Percentiles rank a stretch among this genome's conserved stretches.
Evolutionary conservation across 805 yeast species (phyloP).

Genomic region (Starmerella bombi): DNA sequence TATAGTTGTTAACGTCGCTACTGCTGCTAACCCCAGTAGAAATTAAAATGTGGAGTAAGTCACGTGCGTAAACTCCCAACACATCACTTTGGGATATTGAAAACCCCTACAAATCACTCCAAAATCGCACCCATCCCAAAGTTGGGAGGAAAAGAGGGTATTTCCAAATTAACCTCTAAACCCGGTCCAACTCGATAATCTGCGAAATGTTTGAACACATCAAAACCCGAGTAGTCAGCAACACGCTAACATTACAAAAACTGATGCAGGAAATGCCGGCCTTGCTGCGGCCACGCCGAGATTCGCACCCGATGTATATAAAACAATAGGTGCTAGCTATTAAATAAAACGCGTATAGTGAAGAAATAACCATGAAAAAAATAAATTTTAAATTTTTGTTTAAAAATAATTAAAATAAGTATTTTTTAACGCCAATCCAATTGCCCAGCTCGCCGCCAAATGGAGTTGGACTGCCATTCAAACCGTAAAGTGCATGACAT

Average conservation of each 20-base stretch:
- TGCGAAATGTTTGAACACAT: neutral
- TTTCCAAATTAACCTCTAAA: neutral
- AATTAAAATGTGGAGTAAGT: too few species aligned
- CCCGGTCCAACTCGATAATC: neutral
- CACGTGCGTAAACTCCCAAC: too few species aligned
- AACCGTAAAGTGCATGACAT: conserved; percentile 8
- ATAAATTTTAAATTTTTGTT: neutral
- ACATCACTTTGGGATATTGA: too few species aligned
- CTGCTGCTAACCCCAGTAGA: too few species aligned
- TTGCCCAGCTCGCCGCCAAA: neutral
- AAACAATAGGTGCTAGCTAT: too few species aligned
- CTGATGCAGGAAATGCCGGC: too few species aligned
- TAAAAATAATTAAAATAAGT: neutral
- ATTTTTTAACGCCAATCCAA: neutral
- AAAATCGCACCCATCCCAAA: neutral
- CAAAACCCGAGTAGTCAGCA: neutral
- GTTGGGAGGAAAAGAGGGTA: neutral
- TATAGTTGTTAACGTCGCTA: too few species aligned
- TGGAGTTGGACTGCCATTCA: too few species aligned
- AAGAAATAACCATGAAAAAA: too few species aligned
- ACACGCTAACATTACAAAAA: neutral
- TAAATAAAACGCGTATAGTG: too few species aligned
- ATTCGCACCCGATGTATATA: too few species aligned
- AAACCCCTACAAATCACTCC: neutral
- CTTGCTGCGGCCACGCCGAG: too few species aligned